These are phyloP conservation scores for Phoenix roebelenii DNA, from an alignment of 176 grass and related monocot species.

Conservation along the genomic window DNA sequence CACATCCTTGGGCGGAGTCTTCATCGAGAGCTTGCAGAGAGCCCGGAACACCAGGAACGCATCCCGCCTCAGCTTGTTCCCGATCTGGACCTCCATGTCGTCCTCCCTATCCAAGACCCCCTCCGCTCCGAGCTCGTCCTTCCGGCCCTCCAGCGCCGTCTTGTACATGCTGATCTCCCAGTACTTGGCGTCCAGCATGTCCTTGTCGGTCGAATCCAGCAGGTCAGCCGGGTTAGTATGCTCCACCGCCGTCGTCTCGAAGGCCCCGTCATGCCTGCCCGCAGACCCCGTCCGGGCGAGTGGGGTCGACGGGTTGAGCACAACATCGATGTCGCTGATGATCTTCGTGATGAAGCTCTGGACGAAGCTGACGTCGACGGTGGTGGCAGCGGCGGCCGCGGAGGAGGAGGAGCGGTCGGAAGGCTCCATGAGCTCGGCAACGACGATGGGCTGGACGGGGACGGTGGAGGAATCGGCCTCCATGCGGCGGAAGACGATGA, in stretches of 20 bases:
- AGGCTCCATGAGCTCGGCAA: slow-evolving; percentile 84
- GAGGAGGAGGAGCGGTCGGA: slow-evolving; percentile 35
- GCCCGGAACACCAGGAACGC: slow-evolving; percentile 94
- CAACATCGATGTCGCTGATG: slow-evolving; percentile 79
- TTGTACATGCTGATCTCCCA: slow-evolving; percentile 99
- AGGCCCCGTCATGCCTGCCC: slow-evolving; percentile 70
- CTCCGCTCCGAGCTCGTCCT: slow-evolving; percentile 87
- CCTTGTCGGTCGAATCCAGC: slow-evolving; percentile 91
- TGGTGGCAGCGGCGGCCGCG: not conserved
- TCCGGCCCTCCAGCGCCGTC: slow-evolving; percentile 80
- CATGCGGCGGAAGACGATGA: slow-evolving; percentile 94
- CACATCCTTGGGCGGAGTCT: slow-evolving; percentile 84
- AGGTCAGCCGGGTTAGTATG: slow-evolving; percentile 72
- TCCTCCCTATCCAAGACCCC: slow-evolving; percentile 60
- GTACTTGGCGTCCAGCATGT: slow-evolving; percentile 97
- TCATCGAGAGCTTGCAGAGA: slow-evolving; percentile 98
- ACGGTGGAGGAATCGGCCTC: slow-evolving; percentile 92
- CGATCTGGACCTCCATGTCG: slow-evolving; percentile 82
- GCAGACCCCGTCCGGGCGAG: slow-evolving; percentile 39
- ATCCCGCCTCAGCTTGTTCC: slow-evolving; percentile 86
- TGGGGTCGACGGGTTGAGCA: slow-evolving; percentile 49
- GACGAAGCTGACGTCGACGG: slow-evolving; percentile 52
- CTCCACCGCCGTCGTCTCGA: slow-evolving; percentile 75
- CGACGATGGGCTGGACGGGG: slow-evolving; percentile 85
- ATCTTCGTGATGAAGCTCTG: slow-evolving; percentile 97